Base-by-base conservation (phyloP, 2,329 filamentous ascomycete species). In the Aotearoamyces nothofagi region DNA sequence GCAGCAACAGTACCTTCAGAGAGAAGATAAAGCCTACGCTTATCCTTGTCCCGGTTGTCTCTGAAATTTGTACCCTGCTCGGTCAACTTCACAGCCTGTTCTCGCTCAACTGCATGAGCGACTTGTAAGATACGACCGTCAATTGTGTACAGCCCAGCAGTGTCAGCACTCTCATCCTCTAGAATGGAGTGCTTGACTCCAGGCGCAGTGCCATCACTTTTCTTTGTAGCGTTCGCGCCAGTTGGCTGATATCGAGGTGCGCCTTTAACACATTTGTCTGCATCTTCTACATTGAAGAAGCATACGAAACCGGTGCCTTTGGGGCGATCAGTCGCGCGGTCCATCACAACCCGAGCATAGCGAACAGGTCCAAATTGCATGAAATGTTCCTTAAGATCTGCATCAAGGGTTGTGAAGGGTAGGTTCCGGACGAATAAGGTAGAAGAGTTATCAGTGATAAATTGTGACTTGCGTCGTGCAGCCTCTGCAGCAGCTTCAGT, bases 281-380 rank as follows among this genome's bases (percentile, higher is more conserved):
- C 81, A 46, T 93, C 82, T 12, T 78, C 69, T 20, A 63, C 57
- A 27, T 78, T 75, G 55, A 76, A 77, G 56, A 98, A 98, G 56
- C 83, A 92, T 16, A 96, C 87, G 46, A 98, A 98, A 4, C 78
- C 90, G 17, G 87, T 96, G 15, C 90, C 90, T 26, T 80, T 82
- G 2, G 90, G 82, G 29, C 82, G 76, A 41, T 86, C 84, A 0
- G 83, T 93, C 14, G 73, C 70, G 26, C 66, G 76, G 49, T 98
- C 87, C 49, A 92, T 69, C 20, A 98, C 92, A 7, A 94, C 76
- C 39, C 92, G 70, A 4, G 87, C 90, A 50, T 96, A 98, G 20
- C 86, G 71, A 22, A 94, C 61, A n/a, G 66, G 67, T 15, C 90
- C 92, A 45, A 98, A 96, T 44, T 77, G 64, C n/a, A 61, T 60